Evolutionary conservation across 805 yeast species (phyloP), one percentile per base, ranked within the genome.

Genomic region (Starmerella roubikii): DNA sequence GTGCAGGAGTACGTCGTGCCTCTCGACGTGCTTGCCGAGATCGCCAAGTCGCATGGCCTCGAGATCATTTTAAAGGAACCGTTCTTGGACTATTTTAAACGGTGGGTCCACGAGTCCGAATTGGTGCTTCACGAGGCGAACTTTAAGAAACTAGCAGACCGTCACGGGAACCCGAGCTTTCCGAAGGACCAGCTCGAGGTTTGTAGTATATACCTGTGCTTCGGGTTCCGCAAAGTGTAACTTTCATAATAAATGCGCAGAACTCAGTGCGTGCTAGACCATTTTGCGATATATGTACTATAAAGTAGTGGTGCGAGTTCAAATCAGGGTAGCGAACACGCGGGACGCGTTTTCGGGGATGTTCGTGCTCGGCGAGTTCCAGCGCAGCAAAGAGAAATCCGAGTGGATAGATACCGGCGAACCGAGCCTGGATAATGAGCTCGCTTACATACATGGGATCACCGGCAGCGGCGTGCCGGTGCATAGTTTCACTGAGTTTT

Each of bases 1-100:
- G 95, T 91, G 19, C 97, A 97, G 0, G 99, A 91, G 54, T 91
- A 80, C 53, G 93, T 91, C 5, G 95, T 91, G 6, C 97, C 96
- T 1, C 85, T 91, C 59, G 96, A 88, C 53, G 72, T 77, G 1
- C 72, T 91, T 41, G 68, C 94, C 57, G 72, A 78, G 40, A 61
- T 88, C 39, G 93, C 95, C 32, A 83, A 78, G 54, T 93, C 84
- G 42, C 81, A 75, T 56, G 83, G 83, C 12, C 59, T 88, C 45
- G 78, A 74, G 40, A 60, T 91, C 42, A 69, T 77, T 42, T 73
- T 73, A 49, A 77, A 77, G 52, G 76, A 76, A 65, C 77, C 81
- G 37, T 88, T 91, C 51, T 70, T 78, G 47, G 85, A 84, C 34
- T 72, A 85, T 53, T 91, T 84, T 61, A 76, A 75, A 32, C 76